Evolutionary conservation across 768 basidiomycete genomes (phyloP), one percentile per base, ranked within the genome.

Genomic region (Myochromella boudieri): DNA sequence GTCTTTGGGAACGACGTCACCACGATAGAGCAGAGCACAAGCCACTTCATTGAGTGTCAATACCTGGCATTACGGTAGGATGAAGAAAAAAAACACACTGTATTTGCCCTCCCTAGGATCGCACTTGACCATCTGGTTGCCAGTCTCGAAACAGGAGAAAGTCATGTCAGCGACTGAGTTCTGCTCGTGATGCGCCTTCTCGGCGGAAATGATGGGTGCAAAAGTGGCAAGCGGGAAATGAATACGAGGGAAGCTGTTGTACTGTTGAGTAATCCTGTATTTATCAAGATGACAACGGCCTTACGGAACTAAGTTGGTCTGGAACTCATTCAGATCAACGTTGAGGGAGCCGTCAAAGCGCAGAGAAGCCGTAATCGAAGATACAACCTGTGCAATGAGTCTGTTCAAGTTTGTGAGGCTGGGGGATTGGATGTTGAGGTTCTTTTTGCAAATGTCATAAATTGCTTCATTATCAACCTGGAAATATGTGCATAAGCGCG

Each of bases 371-470:
- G 95, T 97, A 69, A 98, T 85, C 44, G 94, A 95, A 14, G 97
- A 99, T 57, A 99, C 97, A 55, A 98, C 97, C 67, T 98, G 97
- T 17, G 97, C 95, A 60, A 98, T 98, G 57, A 99, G 76, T 52
- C 97, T 77, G 76, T 99, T 98, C 57, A 98, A 72, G 78, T 99
- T 98, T 63, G 80, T 78, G 75, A 95, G 91, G 60, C 91, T 87
- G 11, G 97, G 97, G 26, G 81, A 87, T 22, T 76, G 60, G 55
- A 97, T 88, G 58, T 81, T 82, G 45, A 98, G 80, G 68, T 89
- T 95, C 71, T 88, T 86, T 78, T 97, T 95, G 89, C 95, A 98
- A 65, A 98, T 98, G 66, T 97, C 95, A 70, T 95, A 98, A 84
- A 65, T 89, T 81, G 87, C 91, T 73, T 93, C 88, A 64, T 92